Conservation (phyloP, 176 grass and related monocot species). For the Oryza australiensis region DNA sequence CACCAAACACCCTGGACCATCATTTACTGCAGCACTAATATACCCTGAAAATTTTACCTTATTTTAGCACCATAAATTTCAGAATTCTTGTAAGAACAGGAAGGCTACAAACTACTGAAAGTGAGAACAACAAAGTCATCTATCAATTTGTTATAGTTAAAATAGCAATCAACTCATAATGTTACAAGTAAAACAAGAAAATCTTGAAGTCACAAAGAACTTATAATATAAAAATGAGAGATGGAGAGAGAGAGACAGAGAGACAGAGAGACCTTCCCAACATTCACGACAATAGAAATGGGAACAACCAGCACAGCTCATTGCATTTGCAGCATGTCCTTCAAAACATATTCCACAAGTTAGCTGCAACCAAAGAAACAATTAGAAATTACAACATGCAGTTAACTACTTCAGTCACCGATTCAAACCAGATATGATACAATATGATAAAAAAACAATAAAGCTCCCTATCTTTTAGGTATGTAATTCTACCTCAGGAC, state of each 20-base stretch:
- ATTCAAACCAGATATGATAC: constrained; percentile 16
- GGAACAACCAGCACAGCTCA: constrained; percentile 64
- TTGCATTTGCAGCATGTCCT: constrained; percentile 42
- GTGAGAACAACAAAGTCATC: background rate
- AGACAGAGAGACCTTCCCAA: constrained; percentile 65
- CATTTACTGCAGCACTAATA: constrained; percentile 64
- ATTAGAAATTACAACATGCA: constrained; percentile 22
- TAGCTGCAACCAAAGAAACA: constrained; percentile 59
- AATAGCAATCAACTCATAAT: background rate
- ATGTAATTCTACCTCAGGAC: constrained; percentile 36
- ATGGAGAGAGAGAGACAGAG: background rate
- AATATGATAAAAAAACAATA: background rate
- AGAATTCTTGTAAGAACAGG: background rate
- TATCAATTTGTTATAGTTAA: background rate
- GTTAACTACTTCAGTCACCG: background rate
- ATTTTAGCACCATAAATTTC: constrained; percentile 2
- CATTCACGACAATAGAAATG: constrained; percentile 85
- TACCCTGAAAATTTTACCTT: constrained; percentile 62
- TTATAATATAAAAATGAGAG: background rate
- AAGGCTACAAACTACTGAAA: background rate
- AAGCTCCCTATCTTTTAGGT: too few species aligned
- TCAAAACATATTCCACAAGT: constrained; percentile 98
- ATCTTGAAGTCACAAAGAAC: background rate
- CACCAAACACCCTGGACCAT: constrained; percentile 84
- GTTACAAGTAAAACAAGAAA: background rate